Conservation (phyloP, 306 rosid genomes). For the Abrus precatorius region DNA sequence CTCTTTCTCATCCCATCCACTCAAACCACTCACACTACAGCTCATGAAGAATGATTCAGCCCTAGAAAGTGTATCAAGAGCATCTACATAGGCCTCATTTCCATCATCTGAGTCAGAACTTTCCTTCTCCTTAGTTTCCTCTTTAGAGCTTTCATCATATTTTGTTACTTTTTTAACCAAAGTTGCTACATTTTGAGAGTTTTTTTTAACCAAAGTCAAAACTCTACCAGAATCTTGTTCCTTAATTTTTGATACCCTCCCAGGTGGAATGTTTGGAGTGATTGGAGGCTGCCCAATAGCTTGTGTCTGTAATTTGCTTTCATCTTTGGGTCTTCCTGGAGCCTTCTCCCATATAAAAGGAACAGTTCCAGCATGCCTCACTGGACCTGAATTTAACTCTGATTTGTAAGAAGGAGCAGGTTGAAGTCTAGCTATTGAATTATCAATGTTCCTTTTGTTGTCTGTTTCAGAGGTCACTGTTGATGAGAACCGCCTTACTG, state of each 20-base stretch:
- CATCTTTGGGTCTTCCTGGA: slow-evolving; percentile 90
- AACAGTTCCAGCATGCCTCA: slow-evolving; percentile 76
- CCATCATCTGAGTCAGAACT: slow-evolving; percentile 63
- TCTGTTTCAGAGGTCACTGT: slow-evolving; percentile 55
- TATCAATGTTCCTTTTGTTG: slow-evolving; percentile 53
- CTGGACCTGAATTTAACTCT: slow-evolving; percentile 85
- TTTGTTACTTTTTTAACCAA: slow-evolving; percentile 45
- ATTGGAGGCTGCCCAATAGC: slow-evolving; percentile 50
- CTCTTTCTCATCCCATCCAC: slow-evolving; percentile 72
- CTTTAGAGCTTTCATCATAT: slow-evolving; percentile 46
- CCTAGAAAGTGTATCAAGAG: slow-evolving; percentile 79
- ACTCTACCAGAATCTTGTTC: slow-evolving; percentile 52
- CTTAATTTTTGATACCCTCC: slow-evolving; percentile 61
- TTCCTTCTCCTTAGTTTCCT: slow-evolving; percentile 48
- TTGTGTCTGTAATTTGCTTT: slow-evolving; percentile 45
- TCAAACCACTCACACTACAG: slow-evolving; percentile 74
- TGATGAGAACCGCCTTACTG: slow-evolving; percentile 82
- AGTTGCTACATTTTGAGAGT: slow-evolving; percentile 45
- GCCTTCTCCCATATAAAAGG: slow-evolving; percentile 91
- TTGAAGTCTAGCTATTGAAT: slow-evolving; percentile 60
- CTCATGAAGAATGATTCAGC: slow-evolving; percentile 75
- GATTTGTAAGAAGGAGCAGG: slow-evolving; percentile 70
- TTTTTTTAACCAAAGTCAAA: slow-evolving; percentile 45
- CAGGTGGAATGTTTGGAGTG: slow-evolving; percentile 77
- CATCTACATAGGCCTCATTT: slow-evolving; percentile 72